phyloP scores from a whole-genome alignment of 306 rosid species.

The Malus fusca region DNA sequence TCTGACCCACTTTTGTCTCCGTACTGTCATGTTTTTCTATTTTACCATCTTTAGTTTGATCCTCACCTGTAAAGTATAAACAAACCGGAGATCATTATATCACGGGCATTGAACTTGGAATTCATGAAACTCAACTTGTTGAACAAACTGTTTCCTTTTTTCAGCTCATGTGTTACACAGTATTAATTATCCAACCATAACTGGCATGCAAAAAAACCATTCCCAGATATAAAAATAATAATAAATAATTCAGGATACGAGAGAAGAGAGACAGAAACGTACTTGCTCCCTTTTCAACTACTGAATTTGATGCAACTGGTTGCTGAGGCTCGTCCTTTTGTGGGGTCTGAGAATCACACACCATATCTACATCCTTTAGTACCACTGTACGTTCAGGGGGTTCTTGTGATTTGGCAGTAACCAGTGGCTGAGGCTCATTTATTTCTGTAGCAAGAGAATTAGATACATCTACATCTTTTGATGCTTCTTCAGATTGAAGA shows the following conservation, averaged over 20 bases:
- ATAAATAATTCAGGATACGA: not conserved
- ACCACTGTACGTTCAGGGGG: constrained; percentile 28
- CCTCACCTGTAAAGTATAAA: constrained; percentile 40
- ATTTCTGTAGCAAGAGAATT: constrained; percentile 24
- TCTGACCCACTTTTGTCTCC: constrained; percentile 28
- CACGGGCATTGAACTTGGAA: not conserved
- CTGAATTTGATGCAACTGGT: constrained; percentile 33
- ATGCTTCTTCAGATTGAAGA: constrained; percentile 25
- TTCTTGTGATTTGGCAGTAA: constrained; percentile 26
- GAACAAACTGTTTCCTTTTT: not conserved
- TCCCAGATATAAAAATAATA: not conserved
- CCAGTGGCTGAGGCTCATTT: constrained; percentile 10
- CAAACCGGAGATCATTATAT: not conserved
- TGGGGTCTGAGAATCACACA: constrained; percentile 29
- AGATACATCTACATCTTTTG: constrained; percentile 27
- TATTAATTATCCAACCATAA: not conserved
- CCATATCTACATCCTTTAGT: constrained; percentile 41
- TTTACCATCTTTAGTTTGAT: constrained; percentile 33
- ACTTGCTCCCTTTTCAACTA: constrained; percentile 35
- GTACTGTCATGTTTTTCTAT: constrained; percentile 22
- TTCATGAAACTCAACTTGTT: not conserved
- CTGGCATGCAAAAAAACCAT: not conserved
- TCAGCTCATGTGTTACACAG: not conserved
- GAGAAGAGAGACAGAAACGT: constrained; percentile 13
- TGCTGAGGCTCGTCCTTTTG: constrained; percentile 30